These are phyloP conservation scores for Elsinoe arachidis DNA, from an alignment of 2,329 filamentous ascomycete species.

Conservation along the genomic window DNA sequence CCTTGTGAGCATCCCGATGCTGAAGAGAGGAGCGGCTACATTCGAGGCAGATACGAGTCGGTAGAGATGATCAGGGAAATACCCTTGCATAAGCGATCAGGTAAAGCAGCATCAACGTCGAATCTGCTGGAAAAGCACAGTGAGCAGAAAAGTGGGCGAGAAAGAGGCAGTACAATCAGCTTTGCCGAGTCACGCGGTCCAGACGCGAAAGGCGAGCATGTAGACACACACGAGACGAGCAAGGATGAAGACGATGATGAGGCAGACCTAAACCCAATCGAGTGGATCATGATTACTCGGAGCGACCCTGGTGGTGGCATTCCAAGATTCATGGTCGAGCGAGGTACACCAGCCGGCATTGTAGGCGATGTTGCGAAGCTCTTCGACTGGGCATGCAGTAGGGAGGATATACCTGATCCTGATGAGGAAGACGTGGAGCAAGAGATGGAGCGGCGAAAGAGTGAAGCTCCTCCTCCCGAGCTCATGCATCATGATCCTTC, in stretches of 20 bases:
- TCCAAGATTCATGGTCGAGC: constrained; percentile 83
- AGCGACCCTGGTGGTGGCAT: constrained; percentile 85
- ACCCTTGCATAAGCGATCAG: constrained; percentile 39
- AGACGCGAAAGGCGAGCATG: constrained; percentile 24
- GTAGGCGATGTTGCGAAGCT: constrained; percentile 73
- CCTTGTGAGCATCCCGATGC: constrained; percentile 71
- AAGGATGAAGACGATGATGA: constrained; percentile 18
- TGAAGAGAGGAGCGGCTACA: constrained; percentile 60
- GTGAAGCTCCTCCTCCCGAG: constrained; percentile 12
- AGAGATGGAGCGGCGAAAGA: constrained; percentile 16
- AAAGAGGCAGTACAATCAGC: constrained; percentile 35
- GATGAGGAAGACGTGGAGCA: constrained; percentile 28
- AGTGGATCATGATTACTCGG: constrained; percentile 89
- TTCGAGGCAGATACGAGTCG: constrained; percentile 81
- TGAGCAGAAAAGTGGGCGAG: constrained; percentile 20
- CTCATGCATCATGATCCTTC: neutral
- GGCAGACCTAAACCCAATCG: constrained; percentile 56
- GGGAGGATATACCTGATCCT: constrained; percentile 33
- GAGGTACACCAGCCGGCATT: constrained; percentile 74
- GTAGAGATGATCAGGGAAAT: constrained; percentile 87
- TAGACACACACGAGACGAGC: constrained; percentile 22
- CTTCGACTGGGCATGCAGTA: constrained; percentile 62
- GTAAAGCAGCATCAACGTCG: constrained; percentile 26
- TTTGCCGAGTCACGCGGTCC: constrained; percentile 33
- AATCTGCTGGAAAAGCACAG: constrained; percentile 20